Evolutionary conservation across 2,329 filamentous ascomycete species (phyloP), one percentile per base, ranked within the genome.

Genomic region (Helminthosporium solani): DNA sequence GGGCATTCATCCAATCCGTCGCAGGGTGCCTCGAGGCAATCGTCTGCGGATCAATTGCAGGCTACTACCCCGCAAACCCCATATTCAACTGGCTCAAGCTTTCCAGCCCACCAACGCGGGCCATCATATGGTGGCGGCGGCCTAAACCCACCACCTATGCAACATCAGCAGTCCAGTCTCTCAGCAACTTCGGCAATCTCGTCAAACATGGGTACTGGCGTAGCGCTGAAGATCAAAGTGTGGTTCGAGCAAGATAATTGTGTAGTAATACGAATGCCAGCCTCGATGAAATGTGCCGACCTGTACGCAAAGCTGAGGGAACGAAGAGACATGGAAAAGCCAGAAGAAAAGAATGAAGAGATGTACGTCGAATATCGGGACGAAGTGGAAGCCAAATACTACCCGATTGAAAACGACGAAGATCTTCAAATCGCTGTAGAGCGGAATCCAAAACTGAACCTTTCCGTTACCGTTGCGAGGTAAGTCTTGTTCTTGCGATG

Each of bases 221-320:
- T 58, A 1, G 58, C 73, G 1, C 63, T 96, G 75, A 97, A 96
- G 71, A 88, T 97, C 67, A 97, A 97, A 74, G 86, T 96, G 43
- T 94, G 88, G 74, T 96, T 90, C 74, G 88, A 92, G 47, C 68
- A 74, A 55, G 87, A 91, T 50, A 92, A 96, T 57, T 83, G 95
- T 46, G 92, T 96, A 56, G 88, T 94, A 35, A 90, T 99, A 61
- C 85, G 91, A 27, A 89, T 97, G 44, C 87, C 92, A 0, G 80
- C 81, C 1, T 87, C 95, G 44, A 90, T 95, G 60, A 80, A 80
- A 43, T 94, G 86, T 69, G 77, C 81, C 42, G 86, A 90, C 50
- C 78, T 99, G 7, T 86, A 86, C 58, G 86, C 90, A 56, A 95
- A 94, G 72, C 84, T 97, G 49, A 81, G 83, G 40, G 90, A 96